Conservation (phyloP, 768 basidiomycete genomes). For the Scleroderma citrinum region DNA sequence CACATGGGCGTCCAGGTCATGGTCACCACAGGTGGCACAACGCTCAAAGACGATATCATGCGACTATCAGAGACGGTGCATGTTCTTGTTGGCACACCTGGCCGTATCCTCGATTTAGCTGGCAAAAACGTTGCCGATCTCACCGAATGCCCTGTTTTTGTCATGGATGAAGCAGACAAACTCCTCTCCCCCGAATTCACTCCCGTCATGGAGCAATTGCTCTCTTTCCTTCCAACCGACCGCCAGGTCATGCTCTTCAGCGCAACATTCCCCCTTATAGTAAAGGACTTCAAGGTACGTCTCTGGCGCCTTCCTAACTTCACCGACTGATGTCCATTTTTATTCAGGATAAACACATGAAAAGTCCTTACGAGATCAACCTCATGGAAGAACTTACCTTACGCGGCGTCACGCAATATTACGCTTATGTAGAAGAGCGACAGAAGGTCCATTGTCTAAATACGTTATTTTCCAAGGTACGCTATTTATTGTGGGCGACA, state of each 20-base stretch:
- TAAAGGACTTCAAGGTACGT: conserved; percentile 94
- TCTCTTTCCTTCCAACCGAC: conserved; percentile 75
- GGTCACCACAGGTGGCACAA: conserved; percentile 98
- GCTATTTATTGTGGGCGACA: background rate
- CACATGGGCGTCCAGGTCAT: conserved; percentile 96
- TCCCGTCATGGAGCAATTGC: conserved; percentile 95
- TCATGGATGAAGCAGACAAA: conserved; percentile 99
- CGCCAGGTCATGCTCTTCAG: conserved; percentile 99
- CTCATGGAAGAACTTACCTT: conserved; percentile 99
- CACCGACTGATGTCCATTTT: conserved; percentile 9
- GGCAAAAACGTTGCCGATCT: conserved; percentile 93
- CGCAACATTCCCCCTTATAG: conserved; percentile 97
- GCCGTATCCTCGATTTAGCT: conserved; percentile 90
- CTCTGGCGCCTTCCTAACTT: background rate
- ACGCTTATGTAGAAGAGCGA: conserved; percentile 97
- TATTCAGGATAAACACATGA: conserved; percentile 92
- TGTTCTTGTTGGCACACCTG: conserved; percentile 95
- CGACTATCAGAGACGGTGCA: conserved; percentile 87
- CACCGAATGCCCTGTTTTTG: conserved; percentile 90
- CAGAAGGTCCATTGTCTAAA: conserved; percentile 99
- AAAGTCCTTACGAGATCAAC: conserved; percentile 93
- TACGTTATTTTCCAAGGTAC: conserved; percentile 96
- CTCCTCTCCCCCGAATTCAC: conserved; percentile 96
- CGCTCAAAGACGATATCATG: conserved; percentile 96
- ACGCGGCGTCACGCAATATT: conserved; percentile 98